Base-by-base conservation (phyloP, 768 basidiomycete species). In the Macrocybe gigantea region DNA sequence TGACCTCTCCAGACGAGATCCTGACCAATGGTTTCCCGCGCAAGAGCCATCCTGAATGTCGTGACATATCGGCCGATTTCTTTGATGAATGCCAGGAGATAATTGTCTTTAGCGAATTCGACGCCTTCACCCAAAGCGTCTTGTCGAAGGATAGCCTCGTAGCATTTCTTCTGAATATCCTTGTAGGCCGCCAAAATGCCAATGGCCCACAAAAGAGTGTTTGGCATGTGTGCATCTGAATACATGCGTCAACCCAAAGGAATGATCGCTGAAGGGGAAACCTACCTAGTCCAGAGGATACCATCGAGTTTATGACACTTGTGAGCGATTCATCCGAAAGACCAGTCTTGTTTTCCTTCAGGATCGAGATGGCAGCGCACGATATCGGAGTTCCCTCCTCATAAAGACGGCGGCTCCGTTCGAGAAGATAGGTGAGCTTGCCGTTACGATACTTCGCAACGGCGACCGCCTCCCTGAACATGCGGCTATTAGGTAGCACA, bases 141-240 rank as follows among this genome's bases (percentile, higher is more conserved):
- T 22, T 50, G 54, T 31, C 6, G 35, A 35, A 49, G n/a, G 6
- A 55, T 41, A 5, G 54, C 40, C 30, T 55, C 45, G 11, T 52
- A 50, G 3, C 51, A 52, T 15, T 55, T 55, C 10, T 39, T 13
- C 9, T 55, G 54, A 11, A 55, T 38, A 15, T 44, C 45, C 36
- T 49, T 49, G 5, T 41, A 32, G 8, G 54, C 45, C 7, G 54
- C 51, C 4, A 55, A 33, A 10, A 55, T 38, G 2, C 54, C 54
- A 7, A 52, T 45, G 29, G 51, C 48, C 51, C 54, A 55, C 12
- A 55, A 49, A 8, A 55, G 34, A 6, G 51, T 49, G 37, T 55
- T 55, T 5, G 54, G 54, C 51, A 55, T 49, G 33, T 55, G 54
- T 22, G 54, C 38, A 9, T 55, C 54, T 55, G 31, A 14, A 7